Conservation (phyloP, 345 rosid species). For the Citrus hindsii region DNA sequence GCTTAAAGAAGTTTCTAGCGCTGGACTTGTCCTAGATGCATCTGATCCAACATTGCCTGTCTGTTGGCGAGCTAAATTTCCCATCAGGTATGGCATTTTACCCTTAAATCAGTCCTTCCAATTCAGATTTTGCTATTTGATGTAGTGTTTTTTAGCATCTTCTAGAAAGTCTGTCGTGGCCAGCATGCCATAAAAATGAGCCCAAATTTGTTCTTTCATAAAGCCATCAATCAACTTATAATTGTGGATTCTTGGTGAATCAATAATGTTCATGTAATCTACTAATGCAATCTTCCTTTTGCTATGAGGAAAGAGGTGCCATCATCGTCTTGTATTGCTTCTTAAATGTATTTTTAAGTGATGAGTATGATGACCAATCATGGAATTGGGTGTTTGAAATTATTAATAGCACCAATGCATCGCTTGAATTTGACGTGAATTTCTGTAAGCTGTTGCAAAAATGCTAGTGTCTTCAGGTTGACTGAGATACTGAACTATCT, state of each 20-base stretch:
- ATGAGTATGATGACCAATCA: neutral
- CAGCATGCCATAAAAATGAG: neutral
- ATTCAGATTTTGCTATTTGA: neutral
- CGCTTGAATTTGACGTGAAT: neutral
- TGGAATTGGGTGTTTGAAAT: neutral
- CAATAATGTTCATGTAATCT: neutral
- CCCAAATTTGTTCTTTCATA: neutral
- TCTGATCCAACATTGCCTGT: conserved; percentile 71
- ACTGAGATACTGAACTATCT: neutral
- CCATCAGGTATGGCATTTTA: conserved; percentile 48
- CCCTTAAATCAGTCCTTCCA: neutral
- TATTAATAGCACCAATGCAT: neutral
- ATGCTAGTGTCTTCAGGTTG: neutral
- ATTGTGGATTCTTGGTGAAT: neutral
- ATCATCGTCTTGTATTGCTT: neutral
- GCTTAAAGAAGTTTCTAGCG: conserved; percentile 48
- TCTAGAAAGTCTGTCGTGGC: neutral
- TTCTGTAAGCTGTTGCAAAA: neutral
- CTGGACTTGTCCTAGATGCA: conserved; percentile 47
- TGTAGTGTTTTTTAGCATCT: neutral
- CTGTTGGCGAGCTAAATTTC: conserved; percentile 63
- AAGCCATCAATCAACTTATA: neutral
- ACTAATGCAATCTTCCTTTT: neutral
- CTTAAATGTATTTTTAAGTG: neutral
- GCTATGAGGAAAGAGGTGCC: neutral